These are phyloP conservation scores for Cornus controversa DNA, from an alignment of 148 eudicot species.

Conservation along the genomic window DNA sequence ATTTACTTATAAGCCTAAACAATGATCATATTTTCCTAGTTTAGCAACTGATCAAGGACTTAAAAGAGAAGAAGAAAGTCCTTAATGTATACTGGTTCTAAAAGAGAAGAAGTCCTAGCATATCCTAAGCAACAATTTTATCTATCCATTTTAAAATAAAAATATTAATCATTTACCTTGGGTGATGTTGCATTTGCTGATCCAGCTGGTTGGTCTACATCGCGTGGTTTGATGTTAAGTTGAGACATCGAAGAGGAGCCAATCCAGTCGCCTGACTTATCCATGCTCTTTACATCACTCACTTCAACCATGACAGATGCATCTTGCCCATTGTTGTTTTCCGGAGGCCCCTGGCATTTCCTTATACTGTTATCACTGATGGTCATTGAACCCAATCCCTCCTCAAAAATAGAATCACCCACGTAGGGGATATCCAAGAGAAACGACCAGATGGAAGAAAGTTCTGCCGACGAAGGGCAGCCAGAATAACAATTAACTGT, in stretches of 20 bases:
- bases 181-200: constrained; percentile 39
- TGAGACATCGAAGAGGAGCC: constrained; percentile 43
- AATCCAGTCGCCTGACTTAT: constrained; percentile 36
- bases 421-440: constrained; percentile 43
- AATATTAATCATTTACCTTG: constrained; percentile 47
- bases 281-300: constrained; percentile 27
- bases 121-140: constrained; percentile 9
- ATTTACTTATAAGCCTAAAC: background rate
- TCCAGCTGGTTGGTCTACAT: constrained; percentile 31
- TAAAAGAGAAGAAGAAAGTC: background rate
- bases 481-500: constrained; percentile 69
- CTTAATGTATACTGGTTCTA: background rate
- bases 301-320: constrained; percentile 17
- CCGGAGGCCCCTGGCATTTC: constrained; percentile 19
- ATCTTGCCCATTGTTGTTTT: constrained; percentile 24
- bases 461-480: constrained; percentile 84
- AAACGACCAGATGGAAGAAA: constrained; percentile 79
- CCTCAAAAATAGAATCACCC: constrained; percentile 56
- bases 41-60: background rate
- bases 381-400: constrained; percentile 59
- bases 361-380: constrained; percentile 38
- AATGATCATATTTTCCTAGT: background rate
- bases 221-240: constrained; percentile 28
- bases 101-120: background rate
- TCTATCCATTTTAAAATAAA: constrained; percentile 1